These are phyloP conservation scores for Ogataea thermomethanolica DNA, from an alignment of 805 yeast genomes.

Conservation along the genomic window DNA sequence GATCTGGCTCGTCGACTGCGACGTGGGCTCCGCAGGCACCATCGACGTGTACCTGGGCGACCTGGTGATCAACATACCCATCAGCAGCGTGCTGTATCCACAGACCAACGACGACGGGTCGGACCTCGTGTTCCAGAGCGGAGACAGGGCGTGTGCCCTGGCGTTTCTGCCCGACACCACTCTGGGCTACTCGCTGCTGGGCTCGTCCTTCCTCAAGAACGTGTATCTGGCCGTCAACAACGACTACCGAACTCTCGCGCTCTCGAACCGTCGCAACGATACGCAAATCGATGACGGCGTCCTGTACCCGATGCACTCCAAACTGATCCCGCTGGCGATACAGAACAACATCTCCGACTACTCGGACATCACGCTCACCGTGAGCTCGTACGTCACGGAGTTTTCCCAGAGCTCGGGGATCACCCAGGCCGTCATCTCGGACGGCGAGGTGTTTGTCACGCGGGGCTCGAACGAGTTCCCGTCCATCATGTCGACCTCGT, in stretches of 20 bases:
- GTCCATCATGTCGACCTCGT: conserved; percentile 1
- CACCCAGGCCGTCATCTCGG: conserved; percentile 24
- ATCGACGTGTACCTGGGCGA: conserved; percentile 53
- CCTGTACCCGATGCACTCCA: conserved; percentile 24
- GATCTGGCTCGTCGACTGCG: conserved; percentile 64
- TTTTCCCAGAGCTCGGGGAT: conserved; percentile 10
- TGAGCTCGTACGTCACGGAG: conserved; percentile 4
- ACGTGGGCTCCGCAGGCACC: conserved; percentile 47
- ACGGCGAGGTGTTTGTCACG: conserved; percentile 29
- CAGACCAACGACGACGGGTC: conserved; percentile 36
- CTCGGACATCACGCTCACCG: conserved; percentile 26
- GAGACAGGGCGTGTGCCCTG: conserved; percentile 55
- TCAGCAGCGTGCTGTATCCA: conserved; percentile 42
- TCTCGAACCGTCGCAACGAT: conserved; percentile 32
- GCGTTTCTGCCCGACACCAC: conserved; percentile 45
- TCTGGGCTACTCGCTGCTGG: conserved; percentile 53
- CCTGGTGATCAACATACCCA: conserved; percentile 46
- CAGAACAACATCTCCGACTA: conserved; percentile 24
- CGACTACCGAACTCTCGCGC: conserved; percentile 51
- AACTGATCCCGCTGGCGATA: conserved; percentile 32
- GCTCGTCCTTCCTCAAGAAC: conserved; percentile 52
- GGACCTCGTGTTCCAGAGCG: conserved; percentile 47
- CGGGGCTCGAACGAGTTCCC: neutral
- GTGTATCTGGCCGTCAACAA: conserved; percentile 62
- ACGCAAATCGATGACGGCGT: conserved; percentile 2